phyloP scores from a whole-genome alignment of 352 stramenopile species.

The Globisporangium abappressorium region DNA sequence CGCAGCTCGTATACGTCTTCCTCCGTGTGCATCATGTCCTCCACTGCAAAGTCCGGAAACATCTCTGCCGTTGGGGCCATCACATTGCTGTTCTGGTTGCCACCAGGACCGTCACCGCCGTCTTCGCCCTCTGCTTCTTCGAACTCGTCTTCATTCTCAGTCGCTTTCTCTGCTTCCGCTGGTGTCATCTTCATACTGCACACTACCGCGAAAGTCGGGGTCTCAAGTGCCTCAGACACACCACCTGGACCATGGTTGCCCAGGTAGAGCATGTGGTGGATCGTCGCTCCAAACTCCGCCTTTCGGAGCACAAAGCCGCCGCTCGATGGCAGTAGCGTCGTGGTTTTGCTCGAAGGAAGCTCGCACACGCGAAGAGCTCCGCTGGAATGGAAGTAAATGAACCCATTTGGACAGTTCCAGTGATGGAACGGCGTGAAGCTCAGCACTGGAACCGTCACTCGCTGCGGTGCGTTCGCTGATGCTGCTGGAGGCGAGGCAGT shows the following conservation, averaged over 20 bases:
- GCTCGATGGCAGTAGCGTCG: conserved; percentile 64
- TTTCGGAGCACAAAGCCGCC: conserved; percentile 82
- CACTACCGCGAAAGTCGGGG: conserved; percentile 78
- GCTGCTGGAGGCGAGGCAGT: conserved; percentile 22
- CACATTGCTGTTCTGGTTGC: conserved; percentile 36
- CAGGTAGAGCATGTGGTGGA: conserved; percentile 83
- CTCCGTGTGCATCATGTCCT: conserved; percentile 64
- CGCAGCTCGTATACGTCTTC: conserved; percentile 85
- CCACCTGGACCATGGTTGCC: conserved; percentile 70
- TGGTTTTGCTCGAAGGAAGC: conserved; percentile 68
- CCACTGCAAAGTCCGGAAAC: conserved; percentile 64
- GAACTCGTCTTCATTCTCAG: conserved; percentile 53
- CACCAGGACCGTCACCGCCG: conserved; percentile 44
- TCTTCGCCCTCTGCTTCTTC: conserved; percentile 49
- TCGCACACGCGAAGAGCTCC: conserved; percentile 79
- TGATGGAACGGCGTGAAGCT: conserved; percentile 87
- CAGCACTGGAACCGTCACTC: conserved; percentile 73
- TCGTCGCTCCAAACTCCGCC: conserved; percentile 60
- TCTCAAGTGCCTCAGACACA: conserved; percentile 72
- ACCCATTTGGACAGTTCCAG: conserved; percentile 86
- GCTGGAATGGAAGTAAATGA: conserved; percentile 87
- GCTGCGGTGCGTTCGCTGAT: conserved; percentile 26
- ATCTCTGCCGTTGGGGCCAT: conserved; percentile 80
- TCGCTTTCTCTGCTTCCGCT: conserved; percentile 54
- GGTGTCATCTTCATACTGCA: conserved; percentile 58